Evolutionary conservation across 345 rosid genomes (phyloP).

Genomic region (Ceriops tagal): DNA sequence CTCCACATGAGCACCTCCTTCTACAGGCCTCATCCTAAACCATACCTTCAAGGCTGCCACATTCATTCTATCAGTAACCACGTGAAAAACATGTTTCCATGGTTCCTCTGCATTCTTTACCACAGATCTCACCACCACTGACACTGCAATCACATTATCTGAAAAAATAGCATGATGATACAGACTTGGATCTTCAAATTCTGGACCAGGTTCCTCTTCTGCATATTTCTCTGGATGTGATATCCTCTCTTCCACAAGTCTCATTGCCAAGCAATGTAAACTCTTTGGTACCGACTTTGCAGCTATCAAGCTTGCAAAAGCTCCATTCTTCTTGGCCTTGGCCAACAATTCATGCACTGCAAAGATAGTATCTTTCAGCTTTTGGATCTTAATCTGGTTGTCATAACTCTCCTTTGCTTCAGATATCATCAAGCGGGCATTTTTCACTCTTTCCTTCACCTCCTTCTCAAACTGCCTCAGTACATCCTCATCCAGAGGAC

Average conservation of each 20-base stretch:
- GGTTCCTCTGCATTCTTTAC: constrained; percentile 79
- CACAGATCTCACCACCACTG: constrained; percentile 84
- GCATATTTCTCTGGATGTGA: constrained; percentile 64
- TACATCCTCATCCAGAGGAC: constrained; percentile 65
- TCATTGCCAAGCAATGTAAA: constrained; percentile 91
- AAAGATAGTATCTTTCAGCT: constrained; percentile 81
- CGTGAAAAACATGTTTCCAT: constrained; percentile 78
- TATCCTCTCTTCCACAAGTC: constrained; percentile 85
- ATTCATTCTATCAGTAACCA: constrained; percentile 78
- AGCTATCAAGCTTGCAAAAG: constrained; percentile 67
- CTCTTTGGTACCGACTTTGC: constrained; percentile 86
- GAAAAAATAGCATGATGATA: constrained; percentile 81
- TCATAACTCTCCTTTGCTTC: constrained; percentile 87
- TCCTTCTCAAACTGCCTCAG: constrained; percentile 82
- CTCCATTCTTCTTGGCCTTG: constrained; percentile 89
- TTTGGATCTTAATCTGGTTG: constrained; percentile 89
- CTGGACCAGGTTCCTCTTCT: constrained; percentile 50
- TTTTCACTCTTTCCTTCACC: constrained; percentile 80
- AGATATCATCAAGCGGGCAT: constrained; percentile 58
- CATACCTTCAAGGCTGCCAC: constrained; percentile 94
- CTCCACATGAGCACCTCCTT: constrained; percentile 69
- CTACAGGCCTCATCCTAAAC: constrained; percentile 87
- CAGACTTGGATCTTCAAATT: constrained; percentile 68
- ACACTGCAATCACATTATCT: constrained; percentile 83
- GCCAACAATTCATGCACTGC: constrained; percentile 71